Conservation (phyloP, 176 grass and related monocot genomes). For the Phoenix dactylifera region DNA sequence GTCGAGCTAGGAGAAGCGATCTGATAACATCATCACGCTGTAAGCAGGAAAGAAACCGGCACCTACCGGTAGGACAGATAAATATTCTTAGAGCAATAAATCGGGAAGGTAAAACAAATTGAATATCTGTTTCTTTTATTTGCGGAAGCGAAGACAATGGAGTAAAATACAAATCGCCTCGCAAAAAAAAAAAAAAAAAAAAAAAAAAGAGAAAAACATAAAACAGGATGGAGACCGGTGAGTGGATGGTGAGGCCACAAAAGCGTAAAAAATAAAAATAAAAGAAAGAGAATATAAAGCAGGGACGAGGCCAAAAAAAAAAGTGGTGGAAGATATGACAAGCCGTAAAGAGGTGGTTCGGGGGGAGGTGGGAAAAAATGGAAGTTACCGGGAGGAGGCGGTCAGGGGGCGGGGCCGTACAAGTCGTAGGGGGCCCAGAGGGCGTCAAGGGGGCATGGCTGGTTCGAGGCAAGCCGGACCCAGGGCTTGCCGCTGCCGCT, state of each 20-base stretch:
- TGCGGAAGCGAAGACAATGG: not conserved
- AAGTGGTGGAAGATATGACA: not conserved
- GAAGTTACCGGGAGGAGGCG: not conserved
- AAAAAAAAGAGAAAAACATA: not conserved
- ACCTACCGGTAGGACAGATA: too few species aligned
- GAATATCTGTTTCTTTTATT: not conserved
- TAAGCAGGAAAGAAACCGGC: too few species aligned
- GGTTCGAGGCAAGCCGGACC: constrained; percentile 2
- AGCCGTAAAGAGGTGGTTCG: too few species aligned
- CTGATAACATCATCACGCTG: too few species aligned
- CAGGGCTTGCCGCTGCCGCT: constrained; percentile 12
- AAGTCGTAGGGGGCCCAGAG: constrained; percentile 9
- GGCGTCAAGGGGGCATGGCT: constrained; percentile 1
- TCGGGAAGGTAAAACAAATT: too few species aligned
- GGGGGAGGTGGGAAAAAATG: not conserved
- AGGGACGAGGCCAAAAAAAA: not conserved
- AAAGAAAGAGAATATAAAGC: not conserved
- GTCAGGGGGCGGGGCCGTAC: constrained; percentile 4
- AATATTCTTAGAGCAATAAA: too few species aligned
- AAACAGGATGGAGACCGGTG: not conserved
- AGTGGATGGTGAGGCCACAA: too few species aligned
- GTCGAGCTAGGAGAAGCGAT: too few species aligned
- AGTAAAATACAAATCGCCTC: constrained; percentile 11
- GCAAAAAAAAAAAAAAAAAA: not conserved
- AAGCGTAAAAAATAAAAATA: too few species aligned